These are phyloP conservation scores for Vaccinium corymbosum DNA, from an alignment of 148 eudicot genomes.

Conservation along the genomic window DNA sequence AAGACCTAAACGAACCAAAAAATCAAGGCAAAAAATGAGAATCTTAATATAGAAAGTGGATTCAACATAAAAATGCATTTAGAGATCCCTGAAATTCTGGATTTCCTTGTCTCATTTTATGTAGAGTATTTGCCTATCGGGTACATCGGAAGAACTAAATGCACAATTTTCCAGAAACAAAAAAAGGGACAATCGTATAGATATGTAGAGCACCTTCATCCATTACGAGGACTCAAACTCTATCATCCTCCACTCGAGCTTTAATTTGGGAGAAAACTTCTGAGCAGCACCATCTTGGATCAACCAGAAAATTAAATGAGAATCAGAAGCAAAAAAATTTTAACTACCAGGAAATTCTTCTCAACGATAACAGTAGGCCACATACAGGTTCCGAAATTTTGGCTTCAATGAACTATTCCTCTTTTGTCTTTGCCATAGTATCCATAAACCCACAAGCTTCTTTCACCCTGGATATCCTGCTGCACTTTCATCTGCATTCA, in stretches of 20 bases:
- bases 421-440: background rate
- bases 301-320: background rate
- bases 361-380: background rate
- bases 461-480: background rate
- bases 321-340: background rate
- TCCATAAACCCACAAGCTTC: background rate
- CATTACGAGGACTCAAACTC: background rate
- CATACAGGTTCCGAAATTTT: background rate
- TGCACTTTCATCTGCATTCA: background rate
- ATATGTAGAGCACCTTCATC: background rate
- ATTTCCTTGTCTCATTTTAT: background rate
- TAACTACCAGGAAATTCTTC: background rate
- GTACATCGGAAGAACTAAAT: background rate
- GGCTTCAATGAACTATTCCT: background rate
- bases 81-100: background rate
- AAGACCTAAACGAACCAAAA: background rate
- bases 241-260: background rate
- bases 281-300: background rate
- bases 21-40: background rate
- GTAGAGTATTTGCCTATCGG: background rate
- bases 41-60: background rate
- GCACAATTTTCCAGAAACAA: background rate
- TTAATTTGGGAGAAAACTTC: background rate
- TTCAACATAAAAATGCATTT: background rate
- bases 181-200: background rate